Percentiles rank a stretch among this genome's conserved stretches.
Evolutionary conservation across 176 grass and related monocot species (phyloP).

Genomic region (Phragmites australis): DNA sequence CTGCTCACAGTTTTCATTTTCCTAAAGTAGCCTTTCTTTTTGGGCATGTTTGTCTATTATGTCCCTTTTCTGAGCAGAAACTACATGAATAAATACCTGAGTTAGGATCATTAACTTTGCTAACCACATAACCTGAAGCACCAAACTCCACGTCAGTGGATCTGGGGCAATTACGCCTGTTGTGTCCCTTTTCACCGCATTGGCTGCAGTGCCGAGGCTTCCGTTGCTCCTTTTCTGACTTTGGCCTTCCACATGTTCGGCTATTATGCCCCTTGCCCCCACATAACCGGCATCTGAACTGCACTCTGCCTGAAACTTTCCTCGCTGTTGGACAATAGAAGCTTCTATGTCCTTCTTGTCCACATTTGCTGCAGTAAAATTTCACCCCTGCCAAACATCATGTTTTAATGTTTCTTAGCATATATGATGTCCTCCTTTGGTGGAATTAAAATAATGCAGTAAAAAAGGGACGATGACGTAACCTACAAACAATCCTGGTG

Average conservation of each 20-base stretch:
- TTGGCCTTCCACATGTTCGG: constrained; percentile 64
- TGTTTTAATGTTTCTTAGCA: constrained; percentile 8
- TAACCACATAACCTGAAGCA: constrained; percentile 33
- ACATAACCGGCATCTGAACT: constrained; percentile 76
- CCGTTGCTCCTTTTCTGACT: constrained; percentile 30
- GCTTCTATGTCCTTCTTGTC: constrained; percentile 77
- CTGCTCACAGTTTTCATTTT: constrained; percentile 21
- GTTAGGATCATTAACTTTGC: constrained; percentile 27
- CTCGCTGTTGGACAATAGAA: constrained; percentile 64
- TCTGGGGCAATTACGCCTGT: constrained; percentile 46
- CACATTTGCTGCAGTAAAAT: constrained; percentile 81
- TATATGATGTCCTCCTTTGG: not conserved
- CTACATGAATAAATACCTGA: constrained; percentile 62
- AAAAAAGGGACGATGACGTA: not conserved
- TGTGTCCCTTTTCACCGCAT: constrained; percentile 63
- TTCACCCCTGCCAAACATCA: constrained; percentile 67
- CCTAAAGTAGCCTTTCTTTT: constrained; percentile 37
- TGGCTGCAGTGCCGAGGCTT: constrained; percentile 44
- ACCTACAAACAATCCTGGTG: constrained; percentile 6
- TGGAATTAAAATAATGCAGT: not conserved
- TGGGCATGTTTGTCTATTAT: constrained; percentile 72
- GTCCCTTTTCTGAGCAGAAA: constrained; percentile 62
- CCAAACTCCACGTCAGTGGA: constrained; percentile 20
- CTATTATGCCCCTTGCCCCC: constrained; percentile 70
- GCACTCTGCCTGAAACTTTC: constrained; percentile 39